Base-by-base conservation (phyloP, 2,329 filamentous ascomycete genomes). In the Neonectria magnoliae region DNA sequence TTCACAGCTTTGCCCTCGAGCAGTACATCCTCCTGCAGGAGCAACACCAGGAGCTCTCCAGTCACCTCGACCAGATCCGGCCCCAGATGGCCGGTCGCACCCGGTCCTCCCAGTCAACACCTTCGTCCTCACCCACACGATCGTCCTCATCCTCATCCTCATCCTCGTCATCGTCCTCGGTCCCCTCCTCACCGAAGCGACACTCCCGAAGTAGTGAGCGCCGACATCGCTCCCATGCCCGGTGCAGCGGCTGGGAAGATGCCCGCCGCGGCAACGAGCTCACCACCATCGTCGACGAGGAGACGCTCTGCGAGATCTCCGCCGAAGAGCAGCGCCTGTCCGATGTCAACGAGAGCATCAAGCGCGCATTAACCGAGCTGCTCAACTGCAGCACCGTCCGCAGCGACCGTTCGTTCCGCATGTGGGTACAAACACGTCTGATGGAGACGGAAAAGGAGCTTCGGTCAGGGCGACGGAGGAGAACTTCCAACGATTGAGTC, bases 371-470 rank as follows among this genome's bases (percentile, higher is more conserved):
- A 69, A 90, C 87, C 6, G 87, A 88, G 75, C 82, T 90, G 14
- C 82, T 90, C 71, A 90, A 89, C 77, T 88, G 85, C 76, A 83
- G 86, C 25, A 78, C 82, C 41, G 85, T 88, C 16, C 84, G 86
- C 45, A 77, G 75, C 50, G 84, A 88, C 64, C 76, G 78, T 29
- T 78, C 81, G 1, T 84, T 87, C 73, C 85, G 87, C 52, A 86
- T 82, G 64, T 89, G 85, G 84, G 85, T 89, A 36, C 87, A 89
- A 75, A 81, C 83, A 20, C 80, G 86, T 14, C 78, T 90, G 27
- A 84, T 90, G 83, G 85, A 88, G 70, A 88, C 87, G 20, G 87
- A 89, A 72, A 84, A 85, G 71, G 86, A 89, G 70, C 76, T 89
- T 60, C 82, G 86, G 33, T 84, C 81, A 9, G 84, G 85, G 38